A percentile compares a stretch with the other conserved stretches of the same genome.
Conservation (phyloP, 2,329 filamentous ascomycete genomes). For the Aspergillus ochraceus region DNA sequence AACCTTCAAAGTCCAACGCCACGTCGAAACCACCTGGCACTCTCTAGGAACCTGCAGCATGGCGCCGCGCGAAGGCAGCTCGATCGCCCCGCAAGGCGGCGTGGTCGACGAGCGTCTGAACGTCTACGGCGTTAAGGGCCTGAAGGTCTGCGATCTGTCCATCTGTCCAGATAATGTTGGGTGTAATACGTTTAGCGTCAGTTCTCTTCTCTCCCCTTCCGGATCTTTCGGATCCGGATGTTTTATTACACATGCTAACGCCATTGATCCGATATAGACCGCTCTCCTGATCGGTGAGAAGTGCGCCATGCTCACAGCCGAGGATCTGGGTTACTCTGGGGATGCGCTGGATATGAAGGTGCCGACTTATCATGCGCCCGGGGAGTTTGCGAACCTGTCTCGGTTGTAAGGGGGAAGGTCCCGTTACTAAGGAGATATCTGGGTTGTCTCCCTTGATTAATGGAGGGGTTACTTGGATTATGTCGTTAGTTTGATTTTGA, state of each 20-base stretch:
- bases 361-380: conserved; percentile 59
- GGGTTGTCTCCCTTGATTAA: no score
- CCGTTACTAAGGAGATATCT: no score
- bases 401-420: conserved; percentile 20
- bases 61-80: conserved; percentile 74
- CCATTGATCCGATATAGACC: conserved; percentile 46
- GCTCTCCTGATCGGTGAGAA: conserved; percentile 77
- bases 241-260: neutral
- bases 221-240: no score
- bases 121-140: conserved; percentile 72
- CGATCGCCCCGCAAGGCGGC: conserved; percentile 72
- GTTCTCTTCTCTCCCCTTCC: conserved; percentile 7
- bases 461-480: neutral
- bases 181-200: conserved; percentile 59
- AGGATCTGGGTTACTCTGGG: conserved; percentile 74
- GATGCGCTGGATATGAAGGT: conserved; percentile 75
- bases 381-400: conserved; percentile 33
- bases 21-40: conserved; percentile 78
- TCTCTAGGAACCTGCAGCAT: conserved; percentile 69
- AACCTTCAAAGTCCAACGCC: conserved; percentile 56
- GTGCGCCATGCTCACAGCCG: conserved; percentile 66
- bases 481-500: neutral
- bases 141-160: conserved; percentile 74
- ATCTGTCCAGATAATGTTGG: conserved; percentile 80
- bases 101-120: conserved; percentile 76